Percentiles rank a stretch among this genome's conserved stretches.
These are phyloP conservation scores for Cystobasidium onofrii DNA, from an alignment of 768 basidiomycete species.

Conservation along the genomic window DNA sequence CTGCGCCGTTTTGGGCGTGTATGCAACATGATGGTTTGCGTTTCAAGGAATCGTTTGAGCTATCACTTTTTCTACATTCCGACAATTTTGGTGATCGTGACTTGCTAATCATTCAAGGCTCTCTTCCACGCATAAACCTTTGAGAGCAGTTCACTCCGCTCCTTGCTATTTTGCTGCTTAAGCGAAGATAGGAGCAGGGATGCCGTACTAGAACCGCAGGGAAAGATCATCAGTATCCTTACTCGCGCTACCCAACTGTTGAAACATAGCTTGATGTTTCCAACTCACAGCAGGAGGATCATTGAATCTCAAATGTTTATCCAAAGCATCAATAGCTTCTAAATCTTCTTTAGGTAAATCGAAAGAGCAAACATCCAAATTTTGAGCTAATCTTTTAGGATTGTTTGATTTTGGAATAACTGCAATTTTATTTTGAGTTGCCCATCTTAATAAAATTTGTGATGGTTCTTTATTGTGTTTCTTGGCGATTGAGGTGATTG, in stretches of 20 bases:
- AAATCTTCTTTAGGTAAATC: conserved; percentile 58
- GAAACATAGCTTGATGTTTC: no score
- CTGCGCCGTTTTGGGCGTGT: no score
- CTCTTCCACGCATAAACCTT: no score
- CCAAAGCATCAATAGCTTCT: conserved; percentile 55
- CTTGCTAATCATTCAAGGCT: no score
- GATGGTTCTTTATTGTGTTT: conserved; percentile 48
- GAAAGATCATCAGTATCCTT: not conserved
- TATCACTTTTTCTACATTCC: no score
- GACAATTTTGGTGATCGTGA: no score
- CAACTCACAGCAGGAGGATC: conserved; percentile 2
- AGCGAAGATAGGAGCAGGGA: conserved; percentile 5
- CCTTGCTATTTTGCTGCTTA: no score
- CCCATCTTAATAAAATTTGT: conserved; percentile 70
- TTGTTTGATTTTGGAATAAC: conserved; percentile 60
- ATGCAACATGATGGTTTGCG: no score
- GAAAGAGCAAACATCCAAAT: conserved; percentile 52
- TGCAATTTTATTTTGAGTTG: conserved; percentile 63
- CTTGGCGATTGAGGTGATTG: conserved; percentile 31
- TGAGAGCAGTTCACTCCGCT: no score
- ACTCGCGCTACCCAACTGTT: no score
- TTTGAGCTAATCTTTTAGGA: conserved; percentile 50
- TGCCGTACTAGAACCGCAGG: not conserved
- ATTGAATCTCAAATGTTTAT: conserved; percentile 59
- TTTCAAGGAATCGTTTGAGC: no score